Percentiles rank a stretch among this genome's conserved stretches.
Conservation (phyloP, 257 asterid species). For the Asclepias syriaca region DNA sequence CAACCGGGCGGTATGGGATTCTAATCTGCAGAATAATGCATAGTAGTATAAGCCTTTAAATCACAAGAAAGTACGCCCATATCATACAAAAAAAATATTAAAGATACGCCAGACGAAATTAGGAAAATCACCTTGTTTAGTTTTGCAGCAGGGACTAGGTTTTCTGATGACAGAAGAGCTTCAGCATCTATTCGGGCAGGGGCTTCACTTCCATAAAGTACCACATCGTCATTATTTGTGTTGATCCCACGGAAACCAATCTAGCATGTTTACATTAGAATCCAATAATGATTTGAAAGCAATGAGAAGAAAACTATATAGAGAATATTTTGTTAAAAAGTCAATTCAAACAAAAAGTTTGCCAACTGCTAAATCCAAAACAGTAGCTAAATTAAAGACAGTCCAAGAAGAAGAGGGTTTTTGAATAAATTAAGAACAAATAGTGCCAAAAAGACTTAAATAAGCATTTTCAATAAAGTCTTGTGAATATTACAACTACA, state of each 20-base stretch:
- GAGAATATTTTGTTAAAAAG: not conserved
- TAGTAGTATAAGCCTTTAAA: not conserved
- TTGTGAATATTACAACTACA: not conserved
- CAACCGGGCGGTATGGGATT: conserved; percentile 80
- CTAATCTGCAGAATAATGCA: conserved; percentile 55
- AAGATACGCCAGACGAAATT: not conserved
- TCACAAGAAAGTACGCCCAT: not conserved
- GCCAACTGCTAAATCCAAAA: not conserved
- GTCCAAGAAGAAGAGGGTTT: not conserved
- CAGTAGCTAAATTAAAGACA: not conserved
- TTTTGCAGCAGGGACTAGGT: conserved; percentile 74
- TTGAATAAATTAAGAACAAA: not conserved
- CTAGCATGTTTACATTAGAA: conserved; percentile 38
- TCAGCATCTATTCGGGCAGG: conserved; percentile 79
- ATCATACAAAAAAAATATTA: not conserved
- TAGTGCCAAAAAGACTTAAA: not conserved
- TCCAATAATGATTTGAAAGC: conserved; percentile 19
- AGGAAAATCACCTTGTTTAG: conserved; percentile 63
- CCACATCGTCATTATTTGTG: conserved; percentile 60
- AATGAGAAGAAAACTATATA: not conserved
- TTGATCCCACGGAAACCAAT: conserved; percentile 81
- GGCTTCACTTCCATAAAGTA: conserved; percentile 95
- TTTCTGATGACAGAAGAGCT: conserved; percentile 82
- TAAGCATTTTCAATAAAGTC: not conserved
- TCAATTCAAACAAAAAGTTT: not conserved